phyloP scores from a whole-genome alignment of 805 yeast genomes.

The Wickerhamomyces rabaulensis region DNA sequence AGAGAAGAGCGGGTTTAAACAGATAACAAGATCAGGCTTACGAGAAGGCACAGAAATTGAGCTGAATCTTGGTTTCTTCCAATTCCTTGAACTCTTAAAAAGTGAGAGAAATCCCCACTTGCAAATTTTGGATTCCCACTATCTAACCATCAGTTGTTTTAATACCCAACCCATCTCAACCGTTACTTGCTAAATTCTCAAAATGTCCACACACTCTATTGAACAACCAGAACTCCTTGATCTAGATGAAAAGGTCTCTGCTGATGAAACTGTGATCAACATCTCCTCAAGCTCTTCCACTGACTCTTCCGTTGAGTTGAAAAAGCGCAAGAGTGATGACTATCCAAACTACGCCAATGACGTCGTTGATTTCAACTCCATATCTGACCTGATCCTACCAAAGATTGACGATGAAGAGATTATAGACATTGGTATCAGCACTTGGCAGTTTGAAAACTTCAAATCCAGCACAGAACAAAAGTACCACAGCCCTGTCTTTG shows the following conservation, averaged over 20 bases:
- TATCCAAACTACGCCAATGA: conserved; percentile 1
- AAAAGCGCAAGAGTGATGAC: conserved; percentile 4
- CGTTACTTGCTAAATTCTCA: neutral
- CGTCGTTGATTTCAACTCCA: conserved; percentile 14
- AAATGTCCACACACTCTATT: neutral
- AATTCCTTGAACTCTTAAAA: too few species aligned
- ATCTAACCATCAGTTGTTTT: too few species aligned
- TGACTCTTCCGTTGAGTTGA: conserved; percentile 3
- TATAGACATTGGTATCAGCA: conserved; percentile 25
- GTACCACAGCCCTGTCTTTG: conserved; percentile 38
- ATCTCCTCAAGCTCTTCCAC: neutral
- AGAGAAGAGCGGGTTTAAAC: neutral
- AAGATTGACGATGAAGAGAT: conserved; percentile 27
- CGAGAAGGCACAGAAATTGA: neutral
- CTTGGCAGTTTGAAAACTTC: conserved; percentile 36
- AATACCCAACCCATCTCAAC: neutral
- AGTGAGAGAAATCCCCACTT: neutral
- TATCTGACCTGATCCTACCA: conserved; percentile 18
- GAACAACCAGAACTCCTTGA: conserved; percentile 2
- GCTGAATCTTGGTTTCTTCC: neutral
- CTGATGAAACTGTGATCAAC: neutral
- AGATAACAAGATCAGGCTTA: neutral
- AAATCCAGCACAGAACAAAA: conserved; percentile 22
- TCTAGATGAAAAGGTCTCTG: neutral
- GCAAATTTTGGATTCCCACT: neutral